Conservation (phyloP, 2,329 filamentous ascomycete species). For the Scleromitrula shiraiana region DNA sequence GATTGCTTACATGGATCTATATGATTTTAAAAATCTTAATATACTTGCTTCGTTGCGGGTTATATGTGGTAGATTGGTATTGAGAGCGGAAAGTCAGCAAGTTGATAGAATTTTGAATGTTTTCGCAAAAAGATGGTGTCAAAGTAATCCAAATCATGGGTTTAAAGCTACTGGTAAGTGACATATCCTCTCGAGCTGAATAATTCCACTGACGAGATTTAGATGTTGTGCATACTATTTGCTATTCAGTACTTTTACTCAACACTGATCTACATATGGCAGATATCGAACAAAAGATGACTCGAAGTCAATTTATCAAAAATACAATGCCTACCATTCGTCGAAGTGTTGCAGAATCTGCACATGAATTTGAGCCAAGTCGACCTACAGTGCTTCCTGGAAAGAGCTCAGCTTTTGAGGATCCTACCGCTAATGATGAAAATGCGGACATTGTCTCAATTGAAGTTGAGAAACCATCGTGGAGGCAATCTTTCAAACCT, state of each 20-base stretch:
- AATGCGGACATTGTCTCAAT: conserved; percentile 17
- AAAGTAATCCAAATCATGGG: conserved; percentile 85
- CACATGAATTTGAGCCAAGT: conserved; percentile 51
- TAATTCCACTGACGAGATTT: conserved; percentile 11
- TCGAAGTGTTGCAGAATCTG: conserved; percentile 66
- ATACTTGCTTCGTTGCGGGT: conserved; percentile 71
- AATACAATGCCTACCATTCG: conserved; percentile 90
- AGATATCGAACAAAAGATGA: conserved; percentile 96
- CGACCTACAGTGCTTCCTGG: conserved; percentile 45
- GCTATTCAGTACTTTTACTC: conserved; percentile 88
- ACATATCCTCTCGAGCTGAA: background rate
- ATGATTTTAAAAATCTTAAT: conserved; percentile 75
- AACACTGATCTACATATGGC: conserved; percentile 95
- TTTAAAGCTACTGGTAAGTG: conserved; percentile 77
- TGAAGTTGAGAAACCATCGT: conserved; percentile 28
- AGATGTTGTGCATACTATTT: conserved; percentile 96
- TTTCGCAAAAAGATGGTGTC: conserved; percentile 84
- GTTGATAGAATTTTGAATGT: conserved; percentile 89
- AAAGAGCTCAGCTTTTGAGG: conserved; percentile 22
- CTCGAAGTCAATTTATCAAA: conserved; percentile 84
- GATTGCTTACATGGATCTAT: conserved; percentile 83
- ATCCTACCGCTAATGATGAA: conserved; percentile 14
- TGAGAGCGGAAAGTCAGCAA: conserved; percentile 92
- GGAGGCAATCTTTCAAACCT: conserved; percentile 29
- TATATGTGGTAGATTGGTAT: conserved; percentile 71